Evolutionary conservation across 2,329 filamentous ascomycete species (phyloP).

Genomic region (Xylariaceae sp.): DNA sequence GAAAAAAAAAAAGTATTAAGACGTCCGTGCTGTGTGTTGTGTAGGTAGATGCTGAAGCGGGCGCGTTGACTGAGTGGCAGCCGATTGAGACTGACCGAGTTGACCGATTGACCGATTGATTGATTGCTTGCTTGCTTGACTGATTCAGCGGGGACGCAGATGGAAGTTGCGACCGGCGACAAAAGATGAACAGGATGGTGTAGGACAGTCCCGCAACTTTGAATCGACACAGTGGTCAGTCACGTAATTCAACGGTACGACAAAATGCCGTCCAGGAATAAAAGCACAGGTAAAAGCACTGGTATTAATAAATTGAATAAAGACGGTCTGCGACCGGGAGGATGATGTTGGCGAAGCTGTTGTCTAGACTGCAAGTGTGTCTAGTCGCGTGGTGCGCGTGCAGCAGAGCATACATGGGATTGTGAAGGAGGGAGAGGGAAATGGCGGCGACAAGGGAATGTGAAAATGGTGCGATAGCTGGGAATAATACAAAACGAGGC

Average conservation of each 20-base stretch:
- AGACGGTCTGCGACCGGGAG: constrained; percentile 12
- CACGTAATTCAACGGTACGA: constrained; percentile 20
- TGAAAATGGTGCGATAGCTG: constrained; percentile 25
- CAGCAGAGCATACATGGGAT: constrained; percentile 1
- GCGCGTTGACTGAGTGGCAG: constrained; percentile 9
- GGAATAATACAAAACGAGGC: constrained; percentile 20
- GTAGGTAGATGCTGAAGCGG: not conserved
- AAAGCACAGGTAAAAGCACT: constrained; percentile 19
- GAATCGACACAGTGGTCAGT: constrained; percentile 18
- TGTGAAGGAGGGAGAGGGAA: not conserved
- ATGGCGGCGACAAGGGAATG: constrained; percentile 30
- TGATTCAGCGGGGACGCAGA: constrained; percentile 5
- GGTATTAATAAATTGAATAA: constrained; percentile 8
- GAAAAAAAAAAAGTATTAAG: constrained; percentile 10
- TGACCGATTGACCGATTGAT: constrained; percentile 2
- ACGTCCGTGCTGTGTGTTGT: constrained; percentile 1
- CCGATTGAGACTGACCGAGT: too few relatives aligned
- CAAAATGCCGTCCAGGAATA: constrained; percentile 10
- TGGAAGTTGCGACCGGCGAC: constrained; percentile 24
- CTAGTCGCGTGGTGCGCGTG: constrained; percentile 8
- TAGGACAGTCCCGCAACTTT: constrained; percentile 14
- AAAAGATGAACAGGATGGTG: constrained; percentile 1
- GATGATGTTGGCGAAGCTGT: constrained; percentile 1
- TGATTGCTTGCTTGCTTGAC: constrained; percentile 12
- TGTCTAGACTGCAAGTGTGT: not conserved